Evolutionary conservation across 1,139 yeast species (phyloP), one percentile per base, ranked within the genome.

Genomic region (Kluyveromyces marxianus): DNA sequence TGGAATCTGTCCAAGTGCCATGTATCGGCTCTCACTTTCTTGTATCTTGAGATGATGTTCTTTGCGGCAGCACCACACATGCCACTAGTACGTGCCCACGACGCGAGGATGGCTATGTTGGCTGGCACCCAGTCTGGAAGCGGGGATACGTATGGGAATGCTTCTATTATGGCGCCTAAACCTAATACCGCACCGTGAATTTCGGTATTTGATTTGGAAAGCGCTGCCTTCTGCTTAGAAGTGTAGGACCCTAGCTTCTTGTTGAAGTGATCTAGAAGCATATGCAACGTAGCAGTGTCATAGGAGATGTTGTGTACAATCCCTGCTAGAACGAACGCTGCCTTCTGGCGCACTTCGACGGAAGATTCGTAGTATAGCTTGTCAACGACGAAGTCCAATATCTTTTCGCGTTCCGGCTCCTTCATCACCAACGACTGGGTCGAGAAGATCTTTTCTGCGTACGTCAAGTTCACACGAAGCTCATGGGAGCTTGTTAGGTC

Each of bases 161-260:
- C 97, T 48, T 85, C 82, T 2, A 92, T 80, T 38, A 92, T 69
- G 0, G 97, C 85, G 3, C 97, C 96, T 8, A 92, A 69, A 0
- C 97, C 97, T 28, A 94, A 69, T 0, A 92, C 84, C 2, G 96
- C 90, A 2, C 94, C 96, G 60, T 92, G 98, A 5, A 90, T 68
- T 8, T 68, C 65, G 8, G 76, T 68, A 50, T 79, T 79, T 4
- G 72, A 74, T 35, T 66, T 57, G 0, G 74, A 54, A 41, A 65
- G 59, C 5, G 31, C 28, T 24, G 43, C n/a, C 60, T 49, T 67
- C 63, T 61, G 54, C 51, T 57, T 51, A 52, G 55, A 54, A 4
- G 52, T 58, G 54, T 52, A 57, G 48, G 49, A 57, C 41, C 54
- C 54, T 36, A 81, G 56, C 7, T 63, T 57, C 21, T 54, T 51